phyloP scores from a whole-genome alignment of 2,329 filamentous ascomycete genomes.

The Trichoderma simmonsii region DNA sequence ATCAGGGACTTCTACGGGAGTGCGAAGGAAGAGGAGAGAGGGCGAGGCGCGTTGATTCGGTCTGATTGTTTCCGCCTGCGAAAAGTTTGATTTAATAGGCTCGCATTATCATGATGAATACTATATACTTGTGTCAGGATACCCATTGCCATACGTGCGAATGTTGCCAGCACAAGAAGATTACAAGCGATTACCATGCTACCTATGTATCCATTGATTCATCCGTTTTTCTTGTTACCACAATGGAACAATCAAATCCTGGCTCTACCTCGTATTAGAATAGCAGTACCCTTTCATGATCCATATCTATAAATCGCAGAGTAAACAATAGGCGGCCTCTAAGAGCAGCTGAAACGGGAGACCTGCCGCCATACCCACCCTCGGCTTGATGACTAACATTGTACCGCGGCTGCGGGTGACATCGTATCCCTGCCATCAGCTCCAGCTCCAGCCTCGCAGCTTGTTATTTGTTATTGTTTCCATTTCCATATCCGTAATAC shows the following conservation, averaged over 20 bases:
- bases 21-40: conserved; percentile 36
- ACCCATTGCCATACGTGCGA: background rate
- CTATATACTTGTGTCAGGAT: background rate
- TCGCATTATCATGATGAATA: conserved; percentile 5
- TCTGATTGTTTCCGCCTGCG: background rate
- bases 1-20: conserved; percentile 22
- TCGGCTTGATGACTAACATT: background rate
- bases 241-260: background rate
- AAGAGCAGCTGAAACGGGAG: background rate
- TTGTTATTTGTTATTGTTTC: conserved; percentile 10
- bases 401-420: conserved; percentile 28
- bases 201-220: background rate
- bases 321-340: background rate
- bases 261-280: background rate
- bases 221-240: background rate
- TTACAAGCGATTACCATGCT: background rate
- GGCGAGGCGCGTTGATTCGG: conserved; percentile 3
- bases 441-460: conserved; percentile 6
- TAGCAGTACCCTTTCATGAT: background rate
- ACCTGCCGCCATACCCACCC: background rate
- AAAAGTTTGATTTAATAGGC: conserved; percentile 12
- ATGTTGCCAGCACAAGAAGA: background rate
- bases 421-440: conserved; percentile 25
- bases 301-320: background rate
- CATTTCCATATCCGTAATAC: conserved; percentile 1